Conservation (phyloP, 2,329 filamentous ascomycete species). For the Cryphonectria carpinicola region DNA sequence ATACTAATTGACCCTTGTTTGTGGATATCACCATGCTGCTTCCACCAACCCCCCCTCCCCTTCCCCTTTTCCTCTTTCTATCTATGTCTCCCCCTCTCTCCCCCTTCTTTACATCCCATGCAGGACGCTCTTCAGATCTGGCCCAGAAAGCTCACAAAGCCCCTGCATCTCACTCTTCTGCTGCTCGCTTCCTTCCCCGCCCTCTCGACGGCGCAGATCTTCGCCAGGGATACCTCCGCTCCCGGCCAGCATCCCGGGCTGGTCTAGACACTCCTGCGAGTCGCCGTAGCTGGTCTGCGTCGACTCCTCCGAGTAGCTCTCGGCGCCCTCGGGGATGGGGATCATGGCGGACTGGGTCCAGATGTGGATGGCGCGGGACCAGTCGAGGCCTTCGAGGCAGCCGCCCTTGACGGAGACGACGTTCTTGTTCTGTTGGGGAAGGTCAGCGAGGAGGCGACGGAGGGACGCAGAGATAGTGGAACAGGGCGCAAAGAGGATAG, state of each 20-base stretch:
- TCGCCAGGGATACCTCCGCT: conserved; percentile 35
- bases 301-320: conserved; percentile 60
- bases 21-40: not conserved
- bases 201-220: not conserved
- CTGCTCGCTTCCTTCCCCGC: not conserved
- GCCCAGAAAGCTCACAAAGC: conserved; percentile 16
- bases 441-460: not conserved
- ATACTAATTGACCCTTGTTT: not conserved
- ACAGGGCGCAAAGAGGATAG: not conserved
- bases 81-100: not conserved
- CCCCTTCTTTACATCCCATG: conserved; percentile 2
- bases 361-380: conserved; percentile 65
- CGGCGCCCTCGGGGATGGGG: conserved; percentile 67
- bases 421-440: conserved; percentile 51
- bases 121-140: not conserved
- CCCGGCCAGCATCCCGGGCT: conserved; percentile 46
- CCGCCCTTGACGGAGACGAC: conserved; percentile 70
- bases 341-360: conserved; percentile 71
- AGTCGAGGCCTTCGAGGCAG: conserved; percentile 66
- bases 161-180: conserved; percentile 15
- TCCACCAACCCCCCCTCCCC: no score
- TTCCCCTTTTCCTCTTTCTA: no score
- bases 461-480: not conserved
- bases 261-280: conserved; percentile 52
- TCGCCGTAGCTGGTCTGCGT: conserved; percentile 44